These are phyloP conservation scores for sunflower (Helianthus annuus) DNA, from an alignment of 129 eudicot species.

Conservation along the genomic window DNA sequence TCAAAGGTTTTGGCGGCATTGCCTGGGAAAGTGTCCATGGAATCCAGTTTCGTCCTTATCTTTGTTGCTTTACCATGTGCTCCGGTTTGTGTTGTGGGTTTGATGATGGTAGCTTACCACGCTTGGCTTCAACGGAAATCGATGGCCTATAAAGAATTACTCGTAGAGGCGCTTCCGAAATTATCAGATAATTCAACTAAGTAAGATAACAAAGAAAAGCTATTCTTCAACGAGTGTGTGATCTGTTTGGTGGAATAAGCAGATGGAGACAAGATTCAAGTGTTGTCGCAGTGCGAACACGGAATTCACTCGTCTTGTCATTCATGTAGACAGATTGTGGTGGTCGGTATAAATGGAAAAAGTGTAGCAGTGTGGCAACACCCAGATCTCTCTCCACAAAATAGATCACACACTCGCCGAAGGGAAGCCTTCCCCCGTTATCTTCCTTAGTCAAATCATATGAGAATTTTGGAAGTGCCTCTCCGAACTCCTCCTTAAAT, in stretches of 20 bases:
- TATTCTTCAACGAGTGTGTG: slow-evolving; percentile 46
- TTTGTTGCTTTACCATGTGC: slow-evolving; percentile 61
- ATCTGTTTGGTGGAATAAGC: slow-evolving; percentile 67
- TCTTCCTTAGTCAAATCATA: no score
- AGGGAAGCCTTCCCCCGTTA: no score
- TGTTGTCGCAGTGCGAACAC: slow-evolving; percentile 69
- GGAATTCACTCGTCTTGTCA: slow-evolving; percentile 40
- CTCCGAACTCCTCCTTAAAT: no score
- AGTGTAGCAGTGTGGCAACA: no score
- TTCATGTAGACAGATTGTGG: no score
- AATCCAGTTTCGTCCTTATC: slow-evolving; percentile 56
- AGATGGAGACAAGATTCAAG: slow-evolving; percentile 61
- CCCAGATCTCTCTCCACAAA: no score
- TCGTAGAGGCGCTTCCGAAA: slow-evolving; percentile 38
- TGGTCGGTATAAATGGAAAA: no score
- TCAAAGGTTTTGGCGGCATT: slow-evolving; percentile 28
- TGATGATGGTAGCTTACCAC: slow-evolving; percentile 51
- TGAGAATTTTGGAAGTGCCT: no score
- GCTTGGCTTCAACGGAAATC: slow-evolving; percentile 49
- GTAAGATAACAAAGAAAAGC: slow-evolving; percentile 11
- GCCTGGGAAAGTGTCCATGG: slow-evolving; percentile 32
- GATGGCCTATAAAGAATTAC: no score
- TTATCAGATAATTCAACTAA: slow-evolving; percentile 20
- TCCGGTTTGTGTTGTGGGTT: slow-evolving; percentile 54
- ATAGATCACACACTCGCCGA: no score